Base-by-base conservation (phyloP, 805 yeast species). In the Kluyveromyces siamensis region DNA sequence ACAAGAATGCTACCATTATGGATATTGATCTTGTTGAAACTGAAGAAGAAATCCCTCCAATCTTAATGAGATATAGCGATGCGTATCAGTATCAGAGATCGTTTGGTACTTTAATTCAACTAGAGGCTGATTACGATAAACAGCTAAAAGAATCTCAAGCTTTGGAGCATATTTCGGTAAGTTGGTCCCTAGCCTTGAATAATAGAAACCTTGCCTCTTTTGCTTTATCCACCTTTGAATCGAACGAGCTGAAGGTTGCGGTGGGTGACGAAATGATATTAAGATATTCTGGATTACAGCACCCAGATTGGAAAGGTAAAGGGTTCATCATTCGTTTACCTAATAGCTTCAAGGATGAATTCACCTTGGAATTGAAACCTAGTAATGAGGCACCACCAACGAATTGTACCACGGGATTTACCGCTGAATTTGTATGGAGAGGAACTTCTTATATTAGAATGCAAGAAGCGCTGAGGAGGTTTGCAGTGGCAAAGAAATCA, bases 371-470 rank as follows among this genome's bases (percentile, higher is more conserved):
- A 62, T 70, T 89, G 52, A 67, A 63, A 41, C 70, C 77, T 2
- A 59, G 65, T 13, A 71, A 68, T 19, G 60, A 51, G 2, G 59
- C 66, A 1, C 69, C 72, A 2, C 86, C 88, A 46, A 76, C 82
- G 2, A 73, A 81, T 51, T 61, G 76, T 37, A 74, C 76, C 1
- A 73, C 79, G 5, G 87, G 83, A 19, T 90, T 87, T 63, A 79
- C 90, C 1, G 89, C 90, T 0, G 91, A 87, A 57, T 84, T 87
- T 61, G 87, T 85, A 46, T 90, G 96, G 96, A 85, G 85, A 55
- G 93, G 91, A 14, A 80, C 83, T 2, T 72, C 95, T 1, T 89
- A 83, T 61, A 82, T 78, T 39, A 76, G 97, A 59, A 87, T 87
- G 93, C 95, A 87, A 68, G 68, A 70, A 18, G 93, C 96, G 0